These are phyloP conservation scores for Mycena epipterygia DNA, from an alignment of 768 basidiomycete species.

Conservation along the genomic window DNA sequence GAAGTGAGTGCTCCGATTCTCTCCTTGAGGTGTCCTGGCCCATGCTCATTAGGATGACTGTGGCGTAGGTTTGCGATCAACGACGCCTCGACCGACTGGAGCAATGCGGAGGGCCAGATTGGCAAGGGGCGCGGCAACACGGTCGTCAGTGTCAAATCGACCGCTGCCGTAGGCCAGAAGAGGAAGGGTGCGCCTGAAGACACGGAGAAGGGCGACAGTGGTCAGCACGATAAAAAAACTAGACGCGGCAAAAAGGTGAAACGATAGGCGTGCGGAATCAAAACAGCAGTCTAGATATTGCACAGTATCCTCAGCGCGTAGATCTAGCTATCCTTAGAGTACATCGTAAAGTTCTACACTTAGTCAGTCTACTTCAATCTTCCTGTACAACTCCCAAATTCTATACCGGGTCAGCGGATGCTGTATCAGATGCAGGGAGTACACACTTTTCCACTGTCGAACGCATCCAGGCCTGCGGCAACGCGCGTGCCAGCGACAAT, in stretches of 20 bases:
- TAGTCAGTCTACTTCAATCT: constrained; percentile 15
- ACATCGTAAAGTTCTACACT: constrained; percentile 26
- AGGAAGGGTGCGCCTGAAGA: constrained; percentile 64
- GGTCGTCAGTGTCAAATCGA: constrained; percentile 82
- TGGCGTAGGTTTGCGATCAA: constrained; percentile 79
- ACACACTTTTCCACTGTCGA: constrained; percentile 46
- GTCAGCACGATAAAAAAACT: constrained; percentile 60
- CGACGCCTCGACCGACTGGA: constrained; percentile 79
- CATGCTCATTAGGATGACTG: constrained; percentile 36
- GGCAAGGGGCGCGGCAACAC: constrained; percentile 64
- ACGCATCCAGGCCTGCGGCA: constrained; percentile 73
- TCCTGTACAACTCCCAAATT: constrained; percentile 18
- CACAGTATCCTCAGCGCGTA: neutral
- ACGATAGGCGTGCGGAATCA: constrained; percentile 42
- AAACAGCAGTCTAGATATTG: neutral
- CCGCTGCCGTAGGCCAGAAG: constrained; percentile 61
- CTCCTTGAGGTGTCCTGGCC: constrained; percentile 27
- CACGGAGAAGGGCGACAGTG: constrained; percentile 49
- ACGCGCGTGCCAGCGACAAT: constrained; percentile 84
- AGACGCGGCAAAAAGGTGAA: constrained; percentile 61
- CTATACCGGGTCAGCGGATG: neutral
- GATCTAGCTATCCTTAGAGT: neutral
- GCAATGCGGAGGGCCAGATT: constrained; percentile 80
- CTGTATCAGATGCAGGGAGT: neutral
- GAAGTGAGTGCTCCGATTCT: constrained; percentile 70